Percentiles rank a stretch among this genome's conserved stretches.
Conservation (phyloP, 176 grass and related monocot genomes). For the Dactylis glomerata region DNA sequence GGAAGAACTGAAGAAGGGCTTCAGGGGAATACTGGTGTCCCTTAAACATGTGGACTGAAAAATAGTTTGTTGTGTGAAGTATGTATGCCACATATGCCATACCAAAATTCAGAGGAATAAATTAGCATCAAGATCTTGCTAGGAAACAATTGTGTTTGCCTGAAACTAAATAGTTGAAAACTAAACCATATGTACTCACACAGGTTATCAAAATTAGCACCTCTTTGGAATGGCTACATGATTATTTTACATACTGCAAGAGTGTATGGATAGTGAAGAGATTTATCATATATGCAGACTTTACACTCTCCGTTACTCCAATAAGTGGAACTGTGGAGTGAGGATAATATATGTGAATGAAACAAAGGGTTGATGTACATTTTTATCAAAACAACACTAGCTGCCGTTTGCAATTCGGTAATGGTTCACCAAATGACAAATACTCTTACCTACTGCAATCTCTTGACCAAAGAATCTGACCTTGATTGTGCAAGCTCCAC, state of each 20-base stretch:
- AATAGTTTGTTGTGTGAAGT: conserved; percentile 1
- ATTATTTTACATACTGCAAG: neutral
- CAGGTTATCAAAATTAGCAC: neutral
- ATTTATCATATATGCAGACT: neutral
- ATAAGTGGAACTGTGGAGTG: neutral
- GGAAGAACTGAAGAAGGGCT: too few species aligned
- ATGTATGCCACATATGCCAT: neutral
- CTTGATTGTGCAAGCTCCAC: conserved; percentile 99
- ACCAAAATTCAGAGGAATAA: neutral
- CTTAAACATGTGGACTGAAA: neutral
- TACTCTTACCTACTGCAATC: conserved; percentile 79
- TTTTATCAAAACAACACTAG: conserved; percentile 13
- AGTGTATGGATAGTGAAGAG: neutral
- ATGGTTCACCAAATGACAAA: conserved; percentile 17
- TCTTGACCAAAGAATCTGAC: conserved; percentile 89
- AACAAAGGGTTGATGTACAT: neutral
- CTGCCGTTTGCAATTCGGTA: conserved; percentile 4
- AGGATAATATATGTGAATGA: neutral
- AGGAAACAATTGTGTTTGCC: neutral
- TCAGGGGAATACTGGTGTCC: neutral
- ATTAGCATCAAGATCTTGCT: neutral
- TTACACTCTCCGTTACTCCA: neutral
- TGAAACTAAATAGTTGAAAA: conserved; percentile 11
- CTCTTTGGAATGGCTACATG: neutral
- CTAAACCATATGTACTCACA: neutral